Evolutionary conservation across 257 asterid genomes (phyloP), one percentile per base, ranked within the genome.

Genomic region (Phtheirospermum japonicum): DNA sequence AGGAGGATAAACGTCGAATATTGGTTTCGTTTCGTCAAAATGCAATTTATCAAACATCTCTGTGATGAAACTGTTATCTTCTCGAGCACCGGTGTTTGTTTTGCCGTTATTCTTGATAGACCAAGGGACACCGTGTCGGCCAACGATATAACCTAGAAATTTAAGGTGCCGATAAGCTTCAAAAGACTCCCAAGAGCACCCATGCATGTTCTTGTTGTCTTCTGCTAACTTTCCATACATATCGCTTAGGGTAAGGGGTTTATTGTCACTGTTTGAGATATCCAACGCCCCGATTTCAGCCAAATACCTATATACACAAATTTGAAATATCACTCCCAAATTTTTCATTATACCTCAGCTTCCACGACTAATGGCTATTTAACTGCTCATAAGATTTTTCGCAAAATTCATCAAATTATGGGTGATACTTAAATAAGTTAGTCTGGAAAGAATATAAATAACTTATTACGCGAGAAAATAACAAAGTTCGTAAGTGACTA

Each of bases 201-300:
- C 77, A 68, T 66, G 72, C 59, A 80, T 68, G 64, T 50, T 71
- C 64, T 56, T 72, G 67, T 72, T 68, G n/a, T n/a, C n/a, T 71
- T 80, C 84, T 31, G 76, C 69, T 49, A 85, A 10, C 73, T 77
- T 86, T 58, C 23, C 64, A 59, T 86, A 89, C 55, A 89, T 51
- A 31, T 80, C 83, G 26, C 65, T 73, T 7, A 89, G 62, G 45
- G 79, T 12, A 75, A 92, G 64, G 45, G 73, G 75, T 2, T 60
- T 34, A 46, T 73, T 73, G 7, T 79, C 82, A 18, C 31, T 66
- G 64, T 65, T 69, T 50, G 72, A 43, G 48, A 85, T 66, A 50
- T 77, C 81, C 51, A 85, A 49, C 20, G 95, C 99, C 59, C 99
- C 99, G 57, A 86, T 82, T 73, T 89, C 93, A 23, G 81, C 77